These are phyloP conservation scores for Oenanthe javanica DNA, from an alignment of 140 eudicot species.

Conservation along the genomic window DNA sequence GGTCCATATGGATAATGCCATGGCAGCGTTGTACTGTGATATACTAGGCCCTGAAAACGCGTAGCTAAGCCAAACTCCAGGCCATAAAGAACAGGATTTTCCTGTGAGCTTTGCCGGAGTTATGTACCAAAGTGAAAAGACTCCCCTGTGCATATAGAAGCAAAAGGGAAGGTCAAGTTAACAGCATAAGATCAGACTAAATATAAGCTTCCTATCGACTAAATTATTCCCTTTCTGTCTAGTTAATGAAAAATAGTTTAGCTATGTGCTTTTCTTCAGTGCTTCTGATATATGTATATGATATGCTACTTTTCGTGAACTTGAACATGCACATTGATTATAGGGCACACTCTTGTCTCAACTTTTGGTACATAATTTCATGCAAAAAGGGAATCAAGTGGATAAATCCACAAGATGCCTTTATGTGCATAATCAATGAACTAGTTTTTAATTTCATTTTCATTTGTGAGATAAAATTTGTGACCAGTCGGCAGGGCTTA, in stretches of 20 bases:
- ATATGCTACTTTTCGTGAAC: not conserved
- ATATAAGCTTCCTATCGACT: not conserved
- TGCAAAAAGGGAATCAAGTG: not conserved
- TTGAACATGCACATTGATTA: not conserved
- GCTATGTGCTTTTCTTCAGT: not conserved
- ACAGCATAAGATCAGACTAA: not conserved
- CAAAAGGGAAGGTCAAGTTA: not conserved
- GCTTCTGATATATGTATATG: not conserved
- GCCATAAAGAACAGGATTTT: not conserved
- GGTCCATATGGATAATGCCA: not conserved
- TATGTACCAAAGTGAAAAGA: not conserved
- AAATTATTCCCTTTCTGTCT: not conserved
- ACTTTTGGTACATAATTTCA: not conserved
- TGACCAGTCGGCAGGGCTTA: not conserved
- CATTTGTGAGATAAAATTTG: not conserved
- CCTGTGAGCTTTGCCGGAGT: not conserved
- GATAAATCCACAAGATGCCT: constrained; percentile 1
- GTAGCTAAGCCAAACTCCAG: not conserved
- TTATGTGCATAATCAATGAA: not conserved
- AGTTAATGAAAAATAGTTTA: not conserved
- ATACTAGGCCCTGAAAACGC: not conserved
- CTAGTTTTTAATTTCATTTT: not conserved
- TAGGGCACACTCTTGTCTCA: not conserved
- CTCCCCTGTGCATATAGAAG: not conserved
- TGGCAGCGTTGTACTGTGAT: not conserved